Percentiles rank a stretch among this genome's conserved stretches.
Conservation (phyloP, 1,139 yeast species). For the Yamadazyma pseudoaaseri region DNA sequence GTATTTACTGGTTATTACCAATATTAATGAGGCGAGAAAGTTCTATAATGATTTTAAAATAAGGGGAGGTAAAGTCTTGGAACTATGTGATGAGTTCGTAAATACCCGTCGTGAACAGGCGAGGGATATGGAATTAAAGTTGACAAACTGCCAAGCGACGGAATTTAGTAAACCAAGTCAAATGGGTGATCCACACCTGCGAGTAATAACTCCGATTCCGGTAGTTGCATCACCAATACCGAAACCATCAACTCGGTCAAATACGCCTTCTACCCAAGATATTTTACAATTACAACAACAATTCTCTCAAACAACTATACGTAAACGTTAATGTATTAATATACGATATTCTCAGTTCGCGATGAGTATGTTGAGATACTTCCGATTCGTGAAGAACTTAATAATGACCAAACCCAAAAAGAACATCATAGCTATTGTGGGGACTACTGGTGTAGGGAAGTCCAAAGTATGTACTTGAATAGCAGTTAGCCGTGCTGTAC, state of each 20-base stretch:
- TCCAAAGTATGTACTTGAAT: constrained; percentile 56
- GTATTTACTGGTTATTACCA: constrained; percentile 55
- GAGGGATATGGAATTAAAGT: constrained; percentile 40
- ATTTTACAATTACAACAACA: constrained; percentile 12
- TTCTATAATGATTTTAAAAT: constrained; percentile 66
- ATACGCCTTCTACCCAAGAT: constrained; percentile 14
- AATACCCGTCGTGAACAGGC: constrained; percentile 54
- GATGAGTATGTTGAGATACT: constrained; percentile 13
- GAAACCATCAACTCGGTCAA: constrained; percentile 1
- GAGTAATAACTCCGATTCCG: constrained; percentile 16
- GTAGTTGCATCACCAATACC: constrained; percentile 15
- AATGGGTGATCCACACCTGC: constrained; percentile 1
- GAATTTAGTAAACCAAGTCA: no score
- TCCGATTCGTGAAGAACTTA: constrained; percentile 23
- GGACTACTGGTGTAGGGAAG: constrained; percentile 98
- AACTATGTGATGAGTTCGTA: constrained; percentile 57
- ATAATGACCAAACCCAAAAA: constrained; percentile 30
- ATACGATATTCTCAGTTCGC: not conserved
- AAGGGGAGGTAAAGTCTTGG: constrained; percentile 47
- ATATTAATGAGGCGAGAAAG: constrained; percentile 65
- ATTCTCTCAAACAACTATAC: constrained; percentile 11
- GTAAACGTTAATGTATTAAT: not conserved
- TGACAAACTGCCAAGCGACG: constrained; percentile 1
- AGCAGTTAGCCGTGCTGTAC: not conserved
- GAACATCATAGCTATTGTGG: constrained; percentile 69